Base-by-base conservation (phyloP, 108 stramenopile species). In the Skeletonema costatum region DNA sequence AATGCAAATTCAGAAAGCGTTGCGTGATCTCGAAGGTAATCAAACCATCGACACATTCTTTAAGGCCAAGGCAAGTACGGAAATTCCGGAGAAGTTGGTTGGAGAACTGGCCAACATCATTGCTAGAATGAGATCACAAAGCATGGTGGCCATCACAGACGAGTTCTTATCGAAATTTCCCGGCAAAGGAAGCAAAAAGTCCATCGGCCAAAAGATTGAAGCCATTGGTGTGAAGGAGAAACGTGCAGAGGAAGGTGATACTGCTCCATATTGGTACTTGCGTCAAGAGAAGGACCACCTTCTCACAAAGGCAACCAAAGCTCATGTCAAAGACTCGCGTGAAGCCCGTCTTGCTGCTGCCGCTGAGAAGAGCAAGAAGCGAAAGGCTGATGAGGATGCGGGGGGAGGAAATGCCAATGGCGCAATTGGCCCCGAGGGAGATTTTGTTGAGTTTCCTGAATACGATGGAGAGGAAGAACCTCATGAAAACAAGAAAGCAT, bases 381-480 rank as follows among this genome's bases (percentile, higher is more conserved):
- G 64, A 41, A 33, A 63, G 41, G 35, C 35, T 29, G 84, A 74
- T 32, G 88, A 82, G 51, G 72, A 58, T 66, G 51, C 11, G 39
- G 12, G 32, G 36, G 72, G 30, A 48, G 56, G 56, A 13, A 41
- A 58, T 4, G 53, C 60, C 6, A 79, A 75, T 31, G 95, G 91
- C 44, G 90, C 89, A 48, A 60, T 86, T 1, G 92, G 89, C 10
- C 90, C 91, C 1, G 89, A 86, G 46, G 92, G 91, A 5, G 71
- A 77, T 41, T 84, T 92, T 60, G 81, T 87, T 12, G 86, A 84
- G 25, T 93, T 93, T 74, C 92, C 92, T 19, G 86, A 86, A n/a
- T 93, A 93, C 64, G 87, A 93, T 77, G 91, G 89, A 17, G 73
- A 58, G 10, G 92, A 88, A 76, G 78, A 80, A 41, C 95, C 95